Percentiles rank a stretch among this genome's conserved stretches.
Conservation (phyloP, 2,329 filamentous ascomycete genomes). For the Trichoderma pleuroti region DNA sequence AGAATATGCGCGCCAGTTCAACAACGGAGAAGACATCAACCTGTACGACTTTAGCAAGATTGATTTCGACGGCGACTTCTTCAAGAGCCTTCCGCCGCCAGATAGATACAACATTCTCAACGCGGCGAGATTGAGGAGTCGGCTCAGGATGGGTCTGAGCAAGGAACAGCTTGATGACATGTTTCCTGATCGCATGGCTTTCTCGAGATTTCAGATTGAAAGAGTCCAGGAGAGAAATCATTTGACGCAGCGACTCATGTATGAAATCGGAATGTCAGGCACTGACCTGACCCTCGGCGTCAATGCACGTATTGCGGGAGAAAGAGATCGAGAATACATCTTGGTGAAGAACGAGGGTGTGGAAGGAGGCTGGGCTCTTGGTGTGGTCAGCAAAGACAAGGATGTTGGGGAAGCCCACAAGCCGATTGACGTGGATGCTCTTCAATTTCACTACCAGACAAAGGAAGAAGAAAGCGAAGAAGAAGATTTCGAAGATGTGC, state of each 20-base stretch:
- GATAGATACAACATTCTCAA: constrained; percentile 98
- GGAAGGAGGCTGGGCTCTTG: constrained; percentile 92
- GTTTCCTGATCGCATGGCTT: constrained; percentile 97
- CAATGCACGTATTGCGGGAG: constrained; percentile 69
- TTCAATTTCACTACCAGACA: constrained; percentile 54
- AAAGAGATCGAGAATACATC: constrained; percentile 90
- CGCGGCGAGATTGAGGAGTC: constrained; percentile 80
- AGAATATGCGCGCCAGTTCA: constrained; percentile 88
- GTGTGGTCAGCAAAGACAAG: constrained; percentile 84
- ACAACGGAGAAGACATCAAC: constrained; percentile 85
- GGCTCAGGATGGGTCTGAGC: constrained; percentile 90
- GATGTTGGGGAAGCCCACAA: constrained; percentile 76
- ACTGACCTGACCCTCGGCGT: constrained; percentile 66
- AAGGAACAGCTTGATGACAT: constrained; percentile 95
- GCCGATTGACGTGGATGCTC: constrained; percentile 84
- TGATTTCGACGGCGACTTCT: constrained; percentile 94
- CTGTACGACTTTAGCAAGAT: constrained; percentile 98
- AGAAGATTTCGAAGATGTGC: constrained; percentile 87
- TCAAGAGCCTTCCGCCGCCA: constrained; percentile 80
- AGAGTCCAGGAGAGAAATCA: constrained; percentile 89
- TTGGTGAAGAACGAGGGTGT: constrained; percentile 92
- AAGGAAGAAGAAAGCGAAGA: constrained; percentile 62
- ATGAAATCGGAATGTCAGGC: constrained; percentile 83
- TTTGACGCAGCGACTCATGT: constrained; percentile 91
- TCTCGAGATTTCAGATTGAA: constrained; percentile 95